Evolutionary conservation across 169 alveolate species (phyloP).

Genomic region (Plasmodium inui): DNA sequence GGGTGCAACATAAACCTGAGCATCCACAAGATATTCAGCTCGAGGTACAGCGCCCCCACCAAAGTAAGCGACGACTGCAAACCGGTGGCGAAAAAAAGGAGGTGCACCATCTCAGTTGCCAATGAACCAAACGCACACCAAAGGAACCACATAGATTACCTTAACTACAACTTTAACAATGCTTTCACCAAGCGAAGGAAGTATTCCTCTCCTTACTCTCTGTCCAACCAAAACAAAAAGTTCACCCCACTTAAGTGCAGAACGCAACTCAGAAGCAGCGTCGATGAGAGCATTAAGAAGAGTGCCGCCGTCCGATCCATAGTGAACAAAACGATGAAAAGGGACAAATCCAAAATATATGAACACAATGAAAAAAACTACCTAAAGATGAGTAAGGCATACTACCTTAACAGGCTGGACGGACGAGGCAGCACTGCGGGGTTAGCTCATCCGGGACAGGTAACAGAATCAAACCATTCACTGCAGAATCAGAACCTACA

Average conservation of each 20-base stretch:
- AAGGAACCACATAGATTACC: constrained; percentile 15
- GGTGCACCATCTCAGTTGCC: constrained; percentile 36
- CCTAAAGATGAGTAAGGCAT: not conserved
- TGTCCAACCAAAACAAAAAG: not conserved
- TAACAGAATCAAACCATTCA: not conserved
- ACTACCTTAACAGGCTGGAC: not conserved
- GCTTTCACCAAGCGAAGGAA: constrained; percentile 38
- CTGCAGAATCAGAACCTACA: not conserved
- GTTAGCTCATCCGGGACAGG: not conserved
- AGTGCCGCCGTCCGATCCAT: constrained; percentile 47
- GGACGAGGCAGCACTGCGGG: not conserved
- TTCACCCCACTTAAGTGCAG: constrained; percentile 34
- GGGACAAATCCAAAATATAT: not conserved
- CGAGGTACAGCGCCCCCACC: constrained; percentile 39
- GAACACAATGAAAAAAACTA: constrained; percentile 18
- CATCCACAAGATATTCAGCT: constrained; percentile 30
- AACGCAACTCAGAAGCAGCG: constrained; percentile 36
- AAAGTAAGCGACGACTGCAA: constrained; percentile 11
- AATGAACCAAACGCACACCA: not conserved
- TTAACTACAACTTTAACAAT: constrained; percentile 47
- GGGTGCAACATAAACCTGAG: constrained; percentile 37
- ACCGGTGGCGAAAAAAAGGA: constrained; percentile 32
- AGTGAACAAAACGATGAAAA: constrained; percentile 32
- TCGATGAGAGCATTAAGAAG: constrained; percentile 48
- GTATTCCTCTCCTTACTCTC: not conserved